Evolutionary conservation across 148 eudicot species (phyloP), one percentile per base, ranked within the genome.

Genomic region (Selenicereus undatus): DNA sequence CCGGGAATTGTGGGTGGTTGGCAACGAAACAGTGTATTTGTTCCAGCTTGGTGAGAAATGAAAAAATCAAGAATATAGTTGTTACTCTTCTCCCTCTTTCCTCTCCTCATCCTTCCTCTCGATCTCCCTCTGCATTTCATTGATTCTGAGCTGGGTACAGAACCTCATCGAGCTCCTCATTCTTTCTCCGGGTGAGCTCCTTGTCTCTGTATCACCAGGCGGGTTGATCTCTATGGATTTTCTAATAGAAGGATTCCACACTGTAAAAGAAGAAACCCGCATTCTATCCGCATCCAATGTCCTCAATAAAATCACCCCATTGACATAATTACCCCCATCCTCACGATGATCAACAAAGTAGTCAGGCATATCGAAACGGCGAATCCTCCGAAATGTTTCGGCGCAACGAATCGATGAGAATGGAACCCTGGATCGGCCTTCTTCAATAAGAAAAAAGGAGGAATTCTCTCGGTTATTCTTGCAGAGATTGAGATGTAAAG

Each of bases 261-360:
- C 0, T 12, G 16, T 14, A 27, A 29, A 75, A 8, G 18, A n/a
- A 42, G 1, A 50, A 50, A 48, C 39, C 14, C 12, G 29, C 2
- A 0, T 11, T 2, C 3, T 11, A 65, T 1, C 3, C 0, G 71
- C 26, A 65, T 26, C 35, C 71, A 65, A 26, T 24, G 26, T 11
- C 71, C 71, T 65, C 32, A 65, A 26, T 27, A 26, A 75, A 26
- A 75, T 1, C 1, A 75, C 77, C 14, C 77, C 77, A 75, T 51
- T 50, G 22, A 75, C 77, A 29, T 75, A 51, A 75, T 65, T 65
- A 13, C 77, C 64, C 77, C 29, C 77, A 26, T 27, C 8, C 29
- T 29, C 36, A 52, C 10, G 30, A 29, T 26, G 10, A n/a, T 51
- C 54, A 11, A 75, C 36, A 27, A 65, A 65, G 27, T 65, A 29